Conservation (phyloP, 176 grass and related monocot species). For the Musa acuminata region DNA sequence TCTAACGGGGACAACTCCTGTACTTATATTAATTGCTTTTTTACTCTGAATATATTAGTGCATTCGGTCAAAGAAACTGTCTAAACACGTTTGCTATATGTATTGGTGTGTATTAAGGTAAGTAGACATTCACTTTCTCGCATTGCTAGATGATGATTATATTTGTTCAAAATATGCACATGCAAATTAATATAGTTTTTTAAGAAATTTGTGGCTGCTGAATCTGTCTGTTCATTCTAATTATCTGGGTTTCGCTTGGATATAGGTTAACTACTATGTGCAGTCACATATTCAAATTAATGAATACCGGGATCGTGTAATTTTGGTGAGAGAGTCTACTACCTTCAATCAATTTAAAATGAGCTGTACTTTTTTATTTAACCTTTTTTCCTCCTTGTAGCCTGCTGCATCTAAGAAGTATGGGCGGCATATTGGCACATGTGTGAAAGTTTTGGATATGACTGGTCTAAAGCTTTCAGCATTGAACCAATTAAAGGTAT, state of each 20-base stretch:
- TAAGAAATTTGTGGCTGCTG: not conserved
- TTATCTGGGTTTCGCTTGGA: not conserved
- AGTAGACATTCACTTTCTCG: not conserved
- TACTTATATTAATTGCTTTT: not conserved
- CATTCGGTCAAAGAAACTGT: not conserved
- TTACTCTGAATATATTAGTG: not conserved
- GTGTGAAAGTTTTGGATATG: constrained; percentile 96
- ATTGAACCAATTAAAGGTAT: constrained; percentile 78
- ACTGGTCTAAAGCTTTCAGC: constrained; percentile 82
- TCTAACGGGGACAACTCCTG: not conserved
- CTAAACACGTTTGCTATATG: not conserved
- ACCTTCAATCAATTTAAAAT: constrained; percentile 6
- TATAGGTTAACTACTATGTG: constrained; percentile 78
- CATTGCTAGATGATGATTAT: too few species aligned
- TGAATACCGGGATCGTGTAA: constrained; percentile 77
- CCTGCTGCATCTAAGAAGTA: constrained; percentile 46
- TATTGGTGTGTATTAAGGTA: too few species aligned
- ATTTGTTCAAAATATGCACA: not conserved
- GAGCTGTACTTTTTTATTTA: constrained; percentile 12
- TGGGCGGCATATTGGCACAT: constrained; percentile 50
- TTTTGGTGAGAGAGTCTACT: constrained; percentile 56
- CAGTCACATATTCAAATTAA: constrained; percentile 98
- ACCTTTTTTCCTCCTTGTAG: constrained; percentile 36
- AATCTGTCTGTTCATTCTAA: constrained; percentile 10
- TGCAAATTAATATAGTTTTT: not conserved